Evolutionary conservation across 805 yeast genomes (phyloP).

Genomic region (Yarrowia divulgata): DNA sequence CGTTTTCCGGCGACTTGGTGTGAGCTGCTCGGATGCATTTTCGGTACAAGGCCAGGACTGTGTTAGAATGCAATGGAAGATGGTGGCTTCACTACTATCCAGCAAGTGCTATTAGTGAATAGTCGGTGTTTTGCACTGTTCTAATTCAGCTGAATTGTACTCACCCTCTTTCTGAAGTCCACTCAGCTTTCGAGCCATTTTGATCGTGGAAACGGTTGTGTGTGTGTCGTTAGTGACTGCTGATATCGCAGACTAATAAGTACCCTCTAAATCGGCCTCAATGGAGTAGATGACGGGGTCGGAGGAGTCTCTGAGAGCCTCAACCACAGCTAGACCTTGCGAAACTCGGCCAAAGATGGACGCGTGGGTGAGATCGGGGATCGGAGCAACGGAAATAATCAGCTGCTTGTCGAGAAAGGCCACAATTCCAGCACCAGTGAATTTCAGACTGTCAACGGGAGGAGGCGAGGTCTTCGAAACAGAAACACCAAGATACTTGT

Average conservation of each 20-base stretch:
- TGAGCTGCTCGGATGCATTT: constrained; percentile 56
- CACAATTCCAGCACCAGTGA: constrained; percentile 37
- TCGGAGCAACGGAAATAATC: constrained; percentile 28
- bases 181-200: constrained; percentile 45
- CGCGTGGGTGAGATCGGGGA: constrained; percentile 16
- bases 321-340: constrained; percentile 14
- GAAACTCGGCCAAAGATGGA: constrained; percentile 32
- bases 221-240: not conserved
- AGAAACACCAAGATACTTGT: constrained; percentile 12
- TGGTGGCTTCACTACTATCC: not conserved
- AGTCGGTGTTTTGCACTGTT: too few species aligned
- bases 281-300: constrained; percentile 19
- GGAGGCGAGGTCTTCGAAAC: constrained; percentile 11
- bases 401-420: constrained; percentile 19
- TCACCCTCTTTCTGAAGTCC: constrained; percentile 56
- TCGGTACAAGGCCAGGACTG: constrained; percentile 58
- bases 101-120: not conserved
- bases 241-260: not conserved
- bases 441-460: constrained; percentile 25
- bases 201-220: not conserved
- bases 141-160: constrained; percentile 29
- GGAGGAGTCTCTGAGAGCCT: constrained; percentile 28
- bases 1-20: constrained; percentile 59
- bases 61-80: constrained; percentile 14
- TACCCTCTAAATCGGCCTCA: constrained; percentile 19